Evolutionary conservation across 257 asterid species (phyloP), one percentile per base, ranked within the genome.

Genomic region (Euphrasia confusa): DNA sequence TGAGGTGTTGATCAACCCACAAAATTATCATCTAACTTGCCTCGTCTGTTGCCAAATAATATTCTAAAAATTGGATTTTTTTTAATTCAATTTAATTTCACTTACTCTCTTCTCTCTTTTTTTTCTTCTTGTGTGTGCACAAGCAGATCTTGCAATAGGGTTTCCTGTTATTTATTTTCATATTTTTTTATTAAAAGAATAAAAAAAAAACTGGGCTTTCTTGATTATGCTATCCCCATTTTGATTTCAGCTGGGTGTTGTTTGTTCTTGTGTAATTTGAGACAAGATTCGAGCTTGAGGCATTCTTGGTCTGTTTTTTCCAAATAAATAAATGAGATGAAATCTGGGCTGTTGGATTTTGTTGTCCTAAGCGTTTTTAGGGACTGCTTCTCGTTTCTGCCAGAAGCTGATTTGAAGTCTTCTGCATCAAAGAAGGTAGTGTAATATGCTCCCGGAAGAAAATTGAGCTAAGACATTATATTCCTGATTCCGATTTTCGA

Each of bases 61-160:
- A 21, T 10, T 71, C 66, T 60, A 30, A 30, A 61, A 62, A 63
- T 75, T 71, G 40, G 61, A 10, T 54, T 48, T 64, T 55, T 47
- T 40, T 54, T 24, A 8, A 37, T 37, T 37, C 12, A 8, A 7
- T 37, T 37, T 37, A 18, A 47, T 71, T 58, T 64, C 65, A 40
- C 45, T 64, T 72, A 60, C 79, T 42, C 68, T 18, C 66, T 59
- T 30, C 33, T 54, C 64, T 49, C 70, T 58, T 71, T 1, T 45
- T 59, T 71, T 49, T 67, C 44, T 50, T 7, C 52, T 18, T 65
- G 8, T 50, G 3, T 63, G 40, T 26, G 60, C 63, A 71, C 60
- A 67, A 58, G 70, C 71, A 74, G 79, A 69, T 79, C 76, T 73
- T 74, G 67, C 49, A 35, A 48, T 66, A 63, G 79, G 76, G 75